These are phyloP conservation scores for Fusarium sp. DNA, from an alignment of 2,329 filamentous ascomycete species.

Conservation along the genomic window DNA sequence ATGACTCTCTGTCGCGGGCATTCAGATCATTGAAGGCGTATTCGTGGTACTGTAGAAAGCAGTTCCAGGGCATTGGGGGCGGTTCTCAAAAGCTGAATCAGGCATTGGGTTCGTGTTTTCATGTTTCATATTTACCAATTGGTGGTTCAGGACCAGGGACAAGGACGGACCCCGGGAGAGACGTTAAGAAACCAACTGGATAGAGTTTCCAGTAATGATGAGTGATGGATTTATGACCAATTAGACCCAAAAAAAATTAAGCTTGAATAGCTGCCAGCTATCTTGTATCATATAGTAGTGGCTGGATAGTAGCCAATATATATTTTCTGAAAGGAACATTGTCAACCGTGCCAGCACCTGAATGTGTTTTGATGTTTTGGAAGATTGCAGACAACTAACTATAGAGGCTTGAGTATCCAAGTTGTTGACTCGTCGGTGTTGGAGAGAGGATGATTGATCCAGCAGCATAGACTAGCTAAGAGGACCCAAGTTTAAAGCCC, in stretches of 20 bases:
- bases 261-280: conserved; percentile 31
- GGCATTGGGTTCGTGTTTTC: conserved; percentile 26
- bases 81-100: conserved; percentile 32
- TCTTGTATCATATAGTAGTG: conserved; percentile 29
- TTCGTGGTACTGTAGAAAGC: conserved; percentile 26
- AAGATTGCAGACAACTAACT: conserved; percentile 5
- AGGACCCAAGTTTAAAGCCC: too few relatives aligned
- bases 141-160: neutral
- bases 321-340: conserved; percentile 20
- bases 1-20: neutral
- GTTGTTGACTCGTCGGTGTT: too few relatives aligned
- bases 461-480: too few relatives aligned
- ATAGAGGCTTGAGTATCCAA: too few relatives aligned
- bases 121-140: neutral
- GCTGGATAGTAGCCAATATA: conserved; percentile 17
- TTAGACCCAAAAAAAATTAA: conserved; percentile 34
- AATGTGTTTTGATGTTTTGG: neutral
- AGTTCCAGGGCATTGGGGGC: conserved; percentile 23
- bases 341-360: conserved; percentile 4
- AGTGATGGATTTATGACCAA: conserved; percentile 40
- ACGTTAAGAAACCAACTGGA: conserved; percentile 24
- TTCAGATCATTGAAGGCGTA: conserved; percentile 24
- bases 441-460: too few relatives aligned
- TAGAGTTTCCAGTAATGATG: conserved; percentile 25
- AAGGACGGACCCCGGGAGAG: conserved; percentile 1